A percentile compares a stretch with the other conserved stretches of the same genome.
phyloP scores from a whole-genome alignment of 208 protist genomes.

The Trypanosoma platydactyli region DNA sequence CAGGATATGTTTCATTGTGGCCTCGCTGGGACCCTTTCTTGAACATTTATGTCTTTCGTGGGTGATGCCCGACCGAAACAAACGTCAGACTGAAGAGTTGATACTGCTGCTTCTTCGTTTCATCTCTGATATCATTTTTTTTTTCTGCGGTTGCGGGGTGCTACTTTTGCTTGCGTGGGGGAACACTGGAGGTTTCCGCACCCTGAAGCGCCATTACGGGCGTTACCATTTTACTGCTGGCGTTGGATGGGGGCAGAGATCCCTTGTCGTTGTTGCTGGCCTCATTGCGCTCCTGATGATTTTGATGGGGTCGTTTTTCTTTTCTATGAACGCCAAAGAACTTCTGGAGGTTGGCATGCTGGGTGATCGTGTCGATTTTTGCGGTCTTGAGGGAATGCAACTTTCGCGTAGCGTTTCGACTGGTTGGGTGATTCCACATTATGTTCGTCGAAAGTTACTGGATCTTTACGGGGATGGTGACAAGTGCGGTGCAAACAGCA shows the following conservation, averaged over 20 bases:
- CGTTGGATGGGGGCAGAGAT: background rate
- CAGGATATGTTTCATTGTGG: background rate
- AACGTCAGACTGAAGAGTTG: slow-evolving; percentile 58
- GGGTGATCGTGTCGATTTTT: slow-evolving; percentile 39
- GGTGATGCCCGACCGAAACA: slow-evolving; percentile 27
- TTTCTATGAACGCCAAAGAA: slow-evolving; percentile 19
- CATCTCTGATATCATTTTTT: background rate
- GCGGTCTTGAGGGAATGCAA: slow-evolving; percentile 34
- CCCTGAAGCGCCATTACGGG: background rate
- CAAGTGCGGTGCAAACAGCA: slow-evolving; percentile 23
- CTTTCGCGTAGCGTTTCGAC: slow-evolving; percentile 26
- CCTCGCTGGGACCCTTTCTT: background rate
- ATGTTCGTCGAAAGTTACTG: slow-evolving; percentile 39
- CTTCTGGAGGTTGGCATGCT: slow-evolving; percentile 36
- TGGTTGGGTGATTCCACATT: slow-evolving; percentile 47
- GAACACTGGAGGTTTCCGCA: background rate
- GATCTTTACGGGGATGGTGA: slow-evolving; percentile 50
- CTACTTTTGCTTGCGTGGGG: background rate
- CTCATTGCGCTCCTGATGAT: background rate
- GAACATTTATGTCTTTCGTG: slow-evolving; percentile 30
- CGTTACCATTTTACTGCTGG: background rate
- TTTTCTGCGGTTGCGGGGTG: slow-evolving; percentile 12
- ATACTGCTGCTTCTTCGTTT: slow-evolving; percentile 30
- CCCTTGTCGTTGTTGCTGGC: background rate
- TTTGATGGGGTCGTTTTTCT: slow-evolving; percentile 11